Conservation (phyloP, 208 protist genomes). For the Crithidia brevicula region DNA sequence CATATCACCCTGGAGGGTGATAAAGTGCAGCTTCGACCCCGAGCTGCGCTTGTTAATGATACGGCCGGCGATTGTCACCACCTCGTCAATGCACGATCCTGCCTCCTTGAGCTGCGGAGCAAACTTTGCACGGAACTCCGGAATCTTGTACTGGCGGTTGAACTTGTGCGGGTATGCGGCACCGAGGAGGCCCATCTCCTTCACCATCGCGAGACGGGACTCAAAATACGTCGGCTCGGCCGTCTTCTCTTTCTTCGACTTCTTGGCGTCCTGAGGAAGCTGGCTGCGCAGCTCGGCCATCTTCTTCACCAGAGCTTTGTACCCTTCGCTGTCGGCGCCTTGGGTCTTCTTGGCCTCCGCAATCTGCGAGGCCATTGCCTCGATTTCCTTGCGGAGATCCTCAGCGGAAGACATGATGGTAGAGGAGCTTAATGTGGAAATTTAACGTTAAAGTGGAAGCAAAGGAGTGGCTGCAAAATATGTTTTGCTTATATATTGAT, state of each 20-base stretch:
- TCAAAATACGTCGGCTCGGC: constrained; percentile 84
- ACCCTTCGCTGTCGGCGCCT: constrained; percentile 62
- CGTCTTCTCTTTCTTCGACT: constrained; percentile 54
- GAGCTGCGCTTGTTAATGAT: constrained; percentile 82
- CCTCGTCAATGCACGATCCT: constrained; percentile 51
- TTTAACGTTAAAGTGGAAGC: not conserved
- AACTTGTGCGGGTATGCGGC: constrained; percentile 99
- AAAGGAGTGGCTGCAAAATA: not conserved
- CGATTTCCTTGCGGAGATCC: constrained; percentile 73
- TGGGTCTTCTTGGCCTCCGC: constrained; percentile 68
- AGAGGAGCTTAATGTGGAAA: not conserved
- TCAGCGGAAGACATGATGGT: constrained; percentile 47
- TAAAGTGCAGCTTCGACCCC: constrained; percentile 97
- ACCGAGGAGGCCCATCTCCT: constrained; percentile 82
- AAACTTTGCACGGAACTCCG: constrained; percentile 90
- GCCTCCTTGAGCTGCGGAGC: constrained; percentile 52
- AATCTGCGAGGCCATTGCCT: constrained; percentile 76
- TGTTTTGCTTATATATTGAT: not conserved
- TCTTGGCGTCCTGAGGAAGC: constrained; percentile 48
- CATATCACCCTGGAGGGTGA: constrained; percentile 95
- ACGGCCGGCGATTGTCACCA: constrained; percentile 90
- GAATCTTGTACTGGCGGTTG: constrained; percentile 81
- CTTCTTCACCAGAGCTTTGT: constrained; percentile 71
- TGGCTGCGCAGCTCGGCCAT: constrained; percentile 74
- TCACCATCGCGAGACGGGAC: constrained; percentile 87